Conservation (phyloP, 495 filamentous ascomycete species). For the Lepraria neglecta region DNA sequence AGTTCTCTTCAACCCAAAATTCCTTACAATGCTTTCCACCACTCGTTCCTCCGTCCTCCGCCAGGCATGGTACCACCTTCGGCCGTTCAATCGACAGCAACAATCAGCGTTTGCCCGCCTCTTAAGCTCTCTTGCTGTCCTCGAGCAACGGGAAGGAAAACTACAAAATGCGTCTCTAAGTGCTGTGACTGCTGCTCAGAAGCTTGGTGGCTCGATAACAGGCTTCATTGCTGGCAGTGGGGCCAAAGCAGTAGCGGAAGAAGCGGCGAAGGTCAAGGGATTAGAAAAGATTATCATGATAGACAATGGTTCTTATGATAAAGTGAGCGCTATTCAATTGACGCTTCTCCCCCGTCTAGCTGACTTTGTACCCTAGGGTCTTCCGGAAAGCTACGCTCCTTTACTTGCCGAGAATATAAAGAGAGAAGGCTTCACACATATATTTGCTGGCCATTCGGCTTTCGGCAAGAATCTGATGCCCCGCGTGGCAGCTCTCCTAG, state of each 20-base stretch:
- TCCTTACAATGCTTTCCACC: constrained; percentile 37
- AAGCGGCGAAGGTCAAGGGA: constrained; percentile 84
- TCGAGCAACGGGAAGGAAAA: constrained; percentile 90
- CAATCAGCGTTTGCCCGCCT: constrained; percentile 56
- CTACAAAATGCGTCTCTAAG: constrained; percentile 76
- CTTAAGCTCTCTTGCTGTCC: constrained; percentile 79
- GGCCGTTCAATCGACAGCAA: constrained; percentile 34
- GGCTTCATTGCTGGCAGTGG: constrained; percentile 82
- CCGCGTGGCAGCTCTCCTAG: constrained; percentile 88
- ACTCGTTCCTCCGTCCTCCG: constrained; percentile 43
- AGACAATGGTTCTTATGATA: constrained; percentile 86
- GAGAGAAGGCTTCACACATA: constrained; percentile 84
- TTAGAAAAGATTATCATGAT: constrained; percentile 85
- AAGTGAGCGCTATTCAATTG: constrained; percentile 47
- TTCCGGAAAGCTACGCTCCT: constrained; percentile 93
- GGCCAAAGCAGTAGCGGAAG: constrained; percentile 71
- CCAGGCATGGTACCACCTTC: constrained; percentile 43
- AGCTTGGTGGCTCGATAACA: constrained; percentile 77
- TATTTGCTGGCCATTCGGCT: constrained; percentile 84
- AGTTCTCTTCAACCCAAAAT: neutral
- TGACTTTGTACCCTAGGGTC: constrained; percentile 48
- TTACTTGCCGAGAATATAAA: constrained; percentile 93
- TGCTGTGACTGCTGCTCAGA: constrained; percentile 78
- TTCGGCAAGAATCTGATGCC: constrained; percentile 96
- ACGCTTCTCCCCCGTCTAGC: neutral